Evolutionary conservation across 768 basidiomycete genomes (phyloP), one percentile per base, ranked within the genome.

Genomic region (Podaxis rugospora): DNA sequence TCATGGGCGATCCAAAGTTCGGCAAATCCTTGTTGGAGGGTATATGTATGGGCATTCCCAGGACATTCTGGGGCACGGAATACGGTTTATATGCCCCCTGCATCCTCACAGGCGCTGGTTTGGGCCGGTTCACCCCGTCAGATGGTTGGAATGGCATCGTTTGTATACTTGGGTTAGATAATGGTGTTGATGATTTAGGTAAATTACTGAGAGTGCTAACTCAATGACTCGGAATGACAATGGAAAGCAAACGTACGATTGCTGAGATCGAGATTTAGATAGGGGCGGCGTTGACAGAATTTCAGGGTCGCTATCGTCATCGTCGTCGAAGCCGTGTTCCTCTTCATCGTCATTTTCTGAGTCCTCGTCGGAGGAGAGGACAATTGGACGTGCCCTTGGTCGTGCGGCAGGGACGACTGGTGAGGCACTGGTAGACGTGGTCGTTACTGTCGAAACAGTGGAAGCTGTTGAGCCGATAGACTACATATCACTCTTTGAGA

Each of bases 291-390:
- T 28, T 57, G 49, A 58, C 49, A 55, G 64, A 57, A 58, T 66
- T 64, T 52, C 59, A 49, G 55, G 21, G 13, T 61, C 59, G 25
- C 52, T 61, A 37, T 54, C 59, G 4, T 14, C 5, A 9, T 55
- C 44, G 3, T 27, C 50, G 36, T 65, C 39, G 13, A 39, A 37
- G 3, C 64, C 64, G 18, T 57, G 66, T 21, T 59, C 61, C 49
- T 59, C 51, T 32, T 64, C 61, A 32, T 55, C 60, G 11, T 64
- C 42, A 39, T 52, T 16, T 36, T 66, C 64, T 21, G 62, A 58
- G 9, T 73, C 72, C 49, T 75, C 74, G 52, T 78, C 78, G 35
- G 76, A 73, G 27, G 77, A 78, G 40, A 77, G 70, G 28, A 78
- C 62, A 21, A 77, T 64, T 23, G 73, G 66, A 53, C 62, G 65